Base-by-base conservation (phyloP, 2,329 filamentous ascomycete species). In the Hawksworthiomyces lignivorus region DNA sequence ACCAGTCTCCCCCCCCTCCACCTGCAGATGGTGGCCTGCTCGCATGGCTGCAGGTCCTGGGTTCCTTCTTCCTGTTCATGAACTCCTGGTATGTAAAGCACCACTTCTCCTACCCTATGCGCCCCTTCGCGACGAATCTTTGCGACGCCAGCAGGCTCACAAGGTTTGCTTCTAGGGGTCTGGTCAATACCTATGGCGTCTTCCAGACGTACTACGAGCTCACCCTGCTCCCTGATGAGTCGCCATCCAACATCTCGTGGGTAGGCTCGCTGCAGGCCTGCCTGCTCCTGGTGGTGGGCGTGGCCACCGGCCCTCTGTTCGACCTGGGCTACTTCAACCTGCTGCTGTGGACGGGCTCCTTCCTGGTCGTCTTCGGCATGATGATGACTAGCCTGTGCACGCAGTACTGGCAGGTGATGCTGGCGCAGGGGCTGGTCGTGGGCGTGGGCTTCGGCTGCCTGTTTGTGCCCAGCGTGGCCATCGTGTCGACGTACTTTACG, bases 141-240 rank as follows among this genome's bases (percentile, higher is more conserved):
- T 5, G n/a, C n/a, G n/a, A 39, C 36, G 67, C n/a, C n/a, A n/a
- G n/a, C n/a, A n/a, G n/a, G n/a, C n/a, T n/a, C n/a, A n/a, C n/a
- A n/a, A n/a, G n/a, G n/a, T n/a, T n/a, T n/a, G n/a, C 12, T 12
- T 26, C 24, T 4, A 26, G 24, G 24, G 61, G 63, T 2, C 51
- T 65, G 3, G 42, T 61, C 26, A 62, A 54, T 44, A 51, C 69
- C 7, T 78, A 74, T 43, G 70, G 71, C 7, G 66, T 72, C 2
- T 80, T 72, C 48, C 72, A 79, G 49, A 68, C 67, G 3, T 75
- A 75, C 57, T 79, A 78, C 49, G 53, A 60, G 39, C 61, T 57
- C 26, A 30, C 30, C 15, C 15, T 40, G 8, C 45, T 72, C 52
- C 41, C 52, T 43, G 34, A 52, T 17, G 53, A 29, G 26, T 52